phyloP scores from a whole-genome alignment of 129 eudicot genomes.

The Flaveria ramosissima region DNA sequence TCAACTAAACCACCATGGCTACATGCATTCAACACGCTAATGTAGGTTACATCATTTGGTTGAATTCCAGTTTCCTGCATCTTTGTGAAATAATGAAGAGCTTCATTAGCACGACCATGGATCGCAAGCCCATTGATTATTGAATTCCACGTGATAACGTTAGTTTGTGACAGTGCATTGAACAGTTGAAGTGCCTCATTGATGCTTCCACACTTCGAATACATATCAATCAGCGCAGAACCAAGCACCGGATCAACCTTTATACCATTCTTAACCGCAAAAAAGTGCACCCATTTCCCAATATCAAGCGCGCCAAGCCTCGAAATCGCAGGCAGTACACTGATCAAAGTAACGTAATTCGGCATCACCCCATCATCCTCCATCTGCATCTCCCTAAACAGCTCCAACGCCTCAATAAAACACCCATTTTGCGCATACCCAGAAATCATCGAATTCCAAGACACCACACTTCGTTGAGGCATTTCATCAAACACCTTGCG shows the following conservation, averaged over 20 bases:
- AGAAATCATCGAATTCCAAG: conserved; percentile 57
- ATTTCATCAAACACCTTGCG: conserved; percentile 44
- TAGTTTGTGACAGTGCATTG: conserved; percentile 38
- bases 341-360: conserved; percentile 47
- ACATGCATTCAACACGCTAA: conserved; percentile 53
- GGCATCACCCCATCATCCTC: conserved; percentile 27
- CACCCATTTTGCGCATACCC: conserved; percentile 54
- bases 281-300: conserved; percentile 56
- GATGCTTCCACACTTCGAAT: conserved; percentile 59
- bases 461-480: conserved; percentile 53
- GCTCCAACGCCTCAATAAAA: conserved; percentile 38
- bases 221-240: conserved; percentile 63
- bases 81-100: conserved; percentile 35
- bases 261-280: conserved; percentile 37
- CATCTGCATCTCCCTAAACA: conserved; percentile 54
- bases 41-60: conserved; percentile 53
- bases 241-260: conserved; percentile 47
- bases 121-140: conserved; percentile 53
- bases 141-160: conserved; percentile 59
- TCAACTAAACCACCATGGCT: conserved; percentile 55
- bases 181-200: conserved; percentile 53
- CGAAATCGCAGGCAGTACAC: conserved; percentile 45
- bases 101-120: conserved; percentile 50
- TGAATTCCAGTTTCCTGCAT: conserved; percentile 39
- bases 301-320: conserved; percentile 54